Evolutionary conservation across 208 protist species (phyloP), one percentile per base, ranked within the genome.

Genomic region (Wallacemonas collosoma): DNA sequence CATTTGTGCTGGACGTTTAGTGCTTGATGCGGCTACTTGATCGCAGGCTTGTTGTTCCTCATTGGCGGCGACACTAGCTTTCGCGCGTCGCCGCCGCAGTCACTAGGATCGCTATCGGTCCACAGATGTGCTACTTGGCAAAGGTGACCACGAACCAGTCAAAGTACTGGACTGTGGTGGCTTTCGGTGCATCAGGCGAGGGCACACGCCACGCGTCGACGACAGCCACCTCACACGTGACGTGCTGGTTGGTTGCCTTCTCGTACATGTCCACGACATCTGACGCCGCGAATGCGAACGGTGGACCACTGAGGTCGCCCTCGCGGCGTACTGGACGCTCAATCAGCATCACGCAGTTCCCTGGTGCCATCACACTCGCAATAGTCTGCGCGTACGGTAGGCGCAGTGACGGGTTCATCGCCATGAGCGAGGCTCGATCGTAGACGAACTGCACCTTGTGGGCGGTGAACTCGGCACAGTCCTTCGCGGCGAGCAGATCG

Each of bases 391-490:
- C 79, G 68, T 90, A 88, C 50, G 45, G 39, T 4, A 1, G 35
- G 12, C 81, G 77, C 66, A 89, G 73, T 36, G 56, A 68, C 4
- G 84, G 80, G 53, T 80, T 73, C 45, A 90, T 80, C 45, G 84
- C 84, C 84, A 93, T 88, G 71, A 90, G 81, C 12, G 84, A 53
- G 3, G 87, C 87, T 15, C 87, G 79, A 56, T 90, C 84, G 67
- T 85, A 93, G 48, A 90, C 75, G 67, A 93, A 86, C 47, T 88
- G 73, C 11, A 87, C 62, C 65, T 73, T 58, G 15, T 56, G 3
- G 11, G 35, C 44, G 15, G 26, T 39, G 70, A 86, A 89, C 9
- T 6, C 76, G 2, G 69, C 56, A 57, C 47, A 67, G 35, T 66
- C 43, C 2, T 73, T 75, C 40, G 87, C 71, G 1, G 67, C 66